Conservation (phyloP, 2,329 filamentous ascomycete genomes). For the Stenocarpella maydis region DNA sequence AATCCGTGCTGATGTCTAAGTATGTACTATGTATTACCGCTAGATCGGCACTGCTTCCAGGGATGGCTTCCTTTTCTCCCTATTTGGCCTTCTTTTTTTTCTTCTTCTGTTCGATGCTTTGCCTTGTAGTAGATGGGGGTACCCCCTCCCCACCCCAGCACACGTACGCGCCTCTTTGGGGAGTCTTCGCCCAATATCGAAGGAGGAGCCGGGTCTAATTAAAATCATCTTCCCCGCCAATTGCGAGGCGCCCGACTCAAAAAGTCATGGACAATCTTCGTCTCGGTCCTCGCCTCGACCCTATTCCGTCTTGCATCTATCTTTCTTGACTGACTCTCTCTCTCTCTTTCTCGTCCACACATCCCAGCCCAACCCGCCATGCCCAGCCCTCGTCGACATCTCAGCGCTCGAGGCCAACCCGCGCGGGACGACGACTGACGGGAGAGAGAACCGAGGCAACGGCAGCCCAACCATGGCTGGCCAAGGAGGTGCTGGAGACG, state of each 20-base stretch:
- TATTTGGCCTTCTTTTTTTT: background rate
- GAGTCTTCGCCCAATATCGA: constrained; percentile 10
- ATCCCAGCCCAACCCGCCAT: constrained; percentile 4
- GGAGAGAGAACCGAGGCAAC: constrained; percentile 17
- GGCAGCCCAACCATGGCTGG: constrained; percentile 24
- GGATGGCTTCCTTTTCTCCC: background rate
- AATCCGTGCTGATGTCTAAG: background rate
- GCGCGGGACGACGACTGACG: constrained; percentile 26
- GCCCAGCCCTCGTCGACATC: constrained; percentile 3
- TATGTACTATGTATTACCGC: background rate
- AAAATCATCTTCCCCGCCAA: constrained; percentile 16
- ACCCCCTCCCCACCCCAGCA: background rate
- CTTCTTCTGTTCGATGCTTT: background rate
- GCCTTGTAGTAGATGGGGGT: too few species aligned
- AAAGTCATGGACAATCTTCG: constrained; percentile 7
- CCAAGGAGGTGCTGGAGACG: constrained; percentile 14
- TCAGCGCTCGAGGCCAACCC: background rate
- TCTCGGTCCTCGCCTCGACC: background rate
- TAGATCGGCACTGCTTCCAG: constrained; percentile 21
- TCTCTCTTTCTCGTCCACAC: too few species aligned
- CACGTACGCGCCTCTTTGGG: background rate
- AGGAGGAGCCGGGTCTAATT: constrained; percentile 26
- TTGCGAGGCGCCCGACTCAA: constrained; percentile 8
- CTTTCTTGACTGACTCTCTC: background rate
- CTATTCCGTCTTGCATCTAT: background rate